phyloP scores from a whole-genome alignment of 2,329 filamentous ascomycete species.

The Fusarium brachygibbosum region DNA sequence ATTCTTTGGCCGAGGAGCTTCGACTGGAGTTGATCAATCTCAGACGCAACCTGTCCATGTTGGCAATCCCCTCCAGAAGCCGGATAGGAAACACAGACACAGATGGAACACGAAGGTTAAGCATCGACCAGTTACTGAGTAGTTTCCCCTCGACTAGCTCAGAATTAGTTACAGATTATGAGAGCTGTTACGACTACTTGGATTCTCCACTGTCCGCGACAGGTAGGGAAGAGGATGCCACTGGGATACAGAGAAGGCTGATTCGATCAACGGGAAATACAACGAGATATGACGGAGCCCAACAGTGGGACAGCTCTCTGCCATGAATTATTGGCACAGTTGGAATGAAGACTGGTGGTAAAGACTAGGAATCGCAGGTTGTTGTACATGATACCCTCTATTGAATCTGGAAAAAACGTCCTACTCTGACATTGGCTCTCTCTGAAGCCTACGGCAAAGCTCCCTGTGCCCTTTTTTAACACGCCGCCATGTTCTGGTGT shows the following conservation, averaged over 20 bases:
- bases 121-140: conserved; percentile 40
- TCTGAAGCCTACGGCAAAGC: conserved; percentile 41
- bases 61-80: conserved; percentile 20
- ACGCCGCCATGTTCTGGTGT: conserved; percentile 47
- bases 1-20: conserved; percentile 46
- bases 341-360: conserved; percentile 2
- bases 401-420: conserved; percentile 49
- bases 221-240: conserved; percentile 41
- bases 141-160: conserved; percentile 29
- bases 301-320: conserved; percentile 24
- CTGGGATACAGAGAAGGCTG: conserved; percentile 31
- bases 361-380: conserved; percentile 33
- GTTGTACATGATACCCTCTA: conserved; percentile 55
- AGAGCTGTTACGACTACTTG: conserved; percentile 38
- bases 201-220: conserved; percentile 43
- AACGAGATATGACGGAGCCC: conserved; percentile 30
- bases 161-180: conserved; percentile 32
- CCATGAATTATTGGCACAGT: conserved; percentile 2
- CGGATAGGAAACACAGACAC: conserved; percentile 7
- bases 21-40: conserved; percentile 44
- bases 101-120: conserved; percentile 23
- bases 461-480: conserved; percentile 39
- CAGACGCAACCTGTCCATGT: conserved; percentile 36
- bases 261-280: conserved; percentile 17
- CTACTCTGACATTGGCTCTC: conserved; percentile 48